A percentile compares a stretch with the other conserved stretches of the same genome.
Conservation (phyloP, 495 filamentous ascomycete genomes). For the Zalerion maritima region DNA sequence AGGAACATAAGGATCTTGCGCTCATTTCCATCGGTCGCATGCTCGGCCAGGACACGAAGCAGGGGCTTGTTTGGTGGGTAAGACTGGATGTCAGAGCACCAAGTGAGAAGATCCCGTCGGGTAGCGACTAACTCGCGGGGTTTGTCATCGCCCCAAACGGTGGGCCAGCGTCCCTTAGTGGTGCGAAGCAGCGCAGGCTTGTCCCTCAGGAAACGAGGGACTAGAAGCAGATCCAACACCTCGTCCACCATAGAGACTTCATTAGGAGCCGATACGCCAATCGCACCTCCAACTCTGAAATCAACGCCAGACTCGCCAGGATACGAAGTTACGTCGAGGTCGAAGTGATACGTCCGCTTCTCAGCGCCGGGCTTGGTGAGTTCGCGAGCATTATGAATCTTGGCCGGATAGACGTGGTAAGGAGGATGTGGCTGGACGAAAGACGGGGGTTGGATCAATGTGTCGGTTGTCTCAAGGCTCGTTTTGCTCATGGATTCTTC, state of each 20-base stretch:
- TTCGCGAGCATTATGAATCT: conserved; percentile 66
- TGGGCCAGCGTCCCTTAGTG: conserved; percentile 76
- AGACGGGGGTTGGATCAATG: conserved; percentile 54
- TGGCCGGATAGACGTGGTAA: conserved; percentile 77
- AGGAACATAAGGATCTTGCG: conserved; percentile 77
- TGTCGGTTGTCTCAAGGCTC: conserved; percentile 19
- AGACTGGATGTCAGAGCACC: conserved; percentile 89
- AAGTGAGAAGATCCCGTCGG: conserved; percentile 77
- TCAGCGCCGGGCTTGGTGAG: conserved; percentile 82
- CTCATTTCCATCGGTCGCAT: conserved; percentile 65
- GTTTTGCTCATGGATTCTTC: conserved; percentile 6
- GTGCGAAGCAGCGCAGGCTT: conserved; percentile 68
- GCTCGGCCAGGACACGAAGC: conserved; percentile 73
- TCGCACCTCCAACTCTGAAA: conserved; percentile 92
- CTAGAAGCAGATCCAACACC: conserved; percentile 61
- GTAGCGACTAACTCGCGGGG: conserved; percentile 74
- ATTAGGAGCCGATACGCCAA: conserved; percentile 85
- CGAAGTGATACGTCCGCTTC: conserved; percentile 94
- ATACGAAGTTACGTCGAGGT: conserved; percentile 91
- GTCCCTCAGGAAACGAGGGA: conserved; percentile 65
- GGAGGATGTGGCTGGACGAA: conserved; percentile 95
- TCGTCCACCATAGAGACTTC: conserved; percentile 64
- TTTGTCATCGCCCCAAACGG: conserved; percentile 92
- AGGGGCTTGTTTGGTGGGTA: conserved; percentile 81
- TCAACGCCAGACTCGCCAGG: conserved; percentile 74